phyloP scores from a whole-genome alignment of 2,329 filamentous ascomycete species.

The Lachnellula arida region DNA sequence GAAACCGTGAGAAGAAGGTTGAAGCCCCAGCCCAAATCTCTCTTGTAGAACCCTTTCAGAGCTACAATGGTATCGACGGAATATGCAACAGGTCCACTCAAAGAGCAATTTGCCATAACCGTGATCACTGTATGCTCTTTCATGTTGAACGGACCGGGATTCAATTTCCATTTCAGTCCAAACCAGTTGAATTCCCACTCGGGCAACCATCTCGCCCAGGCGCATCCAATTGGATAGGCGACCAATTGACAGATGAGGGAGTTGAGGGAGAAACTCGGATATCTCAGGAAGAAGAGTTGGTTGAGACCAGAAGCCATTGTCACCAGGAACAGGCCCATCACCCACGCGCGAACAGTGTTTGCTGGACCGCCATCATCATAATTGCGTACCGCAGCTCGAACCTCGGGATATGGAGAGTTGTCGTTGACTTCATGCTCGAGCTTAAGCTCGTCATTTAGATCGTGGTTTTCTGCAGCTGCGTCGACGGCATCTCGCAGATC shows the following conservation, averaged over 20 bases:
- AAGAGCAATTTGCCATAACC: conserved; percentile 42
- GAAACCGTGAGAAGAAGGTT: conserved; percentile 56
- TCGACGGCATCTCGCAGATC: conserved; percentile 1
- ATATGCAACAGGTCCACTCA: conserved; percentile 49
- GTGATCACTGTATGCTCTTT: conserved; percentile 65
- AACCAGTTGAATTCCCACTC: conserved; percentile 37
- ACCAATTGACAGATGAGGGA: conserved; percentile 11
- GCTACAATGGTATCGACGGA: conserved; percentile 71
- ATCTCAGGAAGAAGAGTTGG: conserved; percentile 15
- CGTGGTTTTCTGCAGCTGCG: conserved; percentile 5
- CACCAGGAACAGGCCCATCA: conserved; percentile 45
- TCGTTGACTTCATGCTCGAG: conserved; percentile 7
- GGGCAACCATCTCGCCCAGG: conserved; percentile 13
- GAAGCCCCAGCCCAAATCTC: conserved; percentile 59
- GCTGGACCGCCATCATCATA: conserved; percentile 60
- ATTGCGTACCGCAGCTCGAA: conserved; percentile 54
- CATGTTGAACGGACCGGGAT: conserved; percentile 63
- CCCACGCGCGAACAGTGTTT: conserved; percentile 62
- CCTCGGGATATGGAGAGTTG: conserved; percentile 18
- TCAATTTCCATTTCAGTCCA: conserved; percentile 51
- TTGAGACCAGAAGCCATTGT: conserved; percentile 10
- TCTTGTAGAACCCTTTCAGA: conserved; percentile 66
- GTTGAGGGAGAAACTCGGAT: conserved; percentile 13
- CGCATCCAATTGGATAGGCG: conserved; percentile 7
- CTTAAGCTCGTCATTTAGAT: conserved; percentile 9